Percentiles rank a stretch among this genome's conserved stretches.
Evolutionary conservation across 108 stramenopile genomes (phyloP).

Genomic region (Skeletonema costatum): DNA sequence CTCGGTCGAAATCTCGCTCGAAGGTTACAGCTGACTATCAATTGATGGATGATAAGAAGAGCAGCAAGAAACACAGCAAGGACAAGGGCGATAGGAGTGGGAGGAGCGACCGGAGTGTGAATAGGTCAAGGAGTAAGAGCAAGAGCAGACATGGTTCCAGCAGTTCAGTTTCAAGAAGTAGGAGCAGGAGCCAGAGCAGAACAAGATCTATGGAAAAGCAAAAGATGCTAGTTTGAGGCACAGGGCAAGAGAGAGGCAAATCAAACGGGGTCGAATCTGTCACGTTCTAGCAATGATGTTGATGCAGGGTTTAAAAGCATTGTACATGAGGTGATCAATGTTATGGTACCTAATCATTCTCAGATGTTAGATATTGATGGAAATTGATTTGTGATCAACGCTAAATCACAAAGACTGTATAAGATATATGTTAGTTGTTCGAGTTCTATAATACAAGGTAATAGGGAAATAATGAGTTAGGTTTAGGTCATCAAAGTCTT

Average conservation of each 20-base stretch:
- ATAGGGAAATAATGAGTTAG: no score
- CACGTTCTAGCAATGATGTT: neutral
- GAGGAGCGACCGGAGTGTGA: neutral
- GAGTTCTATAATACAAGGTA: no score
- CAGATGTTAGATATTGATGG: neutral
- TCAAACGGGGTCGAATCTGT: neutral
- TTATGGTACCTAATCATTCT: neutral
- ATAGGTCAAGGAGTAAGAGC: slow-evolving; percentile 44
- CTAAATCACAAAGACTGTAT: no score
- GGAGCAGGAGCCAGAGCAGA: slow-evolving; percentile 3
- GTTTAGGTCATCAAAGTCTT: no score
- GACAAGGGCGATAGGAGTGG: neutral
- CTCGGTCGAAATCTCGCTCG: slow-evolving; percentile 31
- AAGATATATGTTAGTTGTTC: no score
- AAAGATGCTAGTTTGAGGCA: slow-evolving; percentile 39
- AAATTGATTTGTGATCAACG: neutral
- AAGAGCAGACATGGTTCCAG: neutral
- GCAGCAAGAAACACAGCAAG: slow-evolving; percentile 55
- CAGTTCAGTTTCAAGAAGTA: slow-evolving; percentile 1
- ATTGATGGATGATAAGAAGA: slow-evolving; percentile 61
- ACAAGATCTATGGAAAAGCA: slow-evolving; percentile 4
- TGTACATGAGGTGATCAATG: neutral
- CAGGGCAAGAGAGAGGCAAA: neutral
- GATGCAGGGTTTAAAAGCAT: neutral
- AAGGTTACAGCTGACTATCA: slow-evolving; percentile 55